Percentiles rank a stretch among this genome's conserved stretches.
Evolutionary conservation across 768 basidiomycete genomes (phyloP).

Genomic region (Ephemerocybe angulata): DNA sequence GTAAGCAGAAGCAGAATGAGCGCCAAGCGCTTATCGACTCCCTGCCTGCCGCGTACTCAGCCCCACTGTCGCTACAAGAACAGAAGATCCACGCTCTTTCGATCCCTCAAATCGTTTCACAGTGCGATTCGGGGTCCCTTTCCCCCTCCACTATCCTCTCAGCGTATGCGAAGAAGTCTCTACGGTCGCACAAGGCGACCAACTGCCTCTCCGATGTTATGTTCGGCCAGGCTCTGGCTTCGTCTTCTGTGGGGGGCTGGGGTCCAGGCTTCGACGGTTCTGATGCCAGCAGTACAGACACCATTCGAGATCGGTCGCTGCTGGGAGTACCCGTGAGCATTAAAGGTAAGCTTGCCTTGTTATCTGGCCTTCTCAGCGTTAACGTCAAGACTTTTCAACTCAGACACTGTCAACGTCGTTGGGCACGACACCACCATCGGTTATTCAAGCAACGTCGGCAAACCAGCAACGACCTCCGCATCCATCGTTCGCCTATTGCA

Average conservation of each 20-base stretch:
- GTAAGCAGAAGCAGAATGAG: slow-evolving; percentile 43
- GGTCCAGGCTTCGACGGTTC: slow-evolving; percentile 32
- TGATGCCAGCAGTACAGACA: slow-evolving; percentile 31
- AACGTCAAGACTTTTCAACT: slow-evolving; percentile 6
- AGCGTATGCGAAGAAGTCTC: slow-evolving; percentile 52
- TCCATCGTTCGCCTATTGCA: slow-evolving; percentile 54
- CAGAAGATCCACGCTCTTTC: slow-evolving; percentile 48
- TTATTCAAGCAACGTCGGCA: slow-evolving; percentile 47
- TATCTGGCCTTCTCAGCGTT: not conserved
- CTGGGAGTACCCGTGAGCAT: slow-evolving; percentile 68
- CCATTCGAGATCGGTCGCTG: slow-evolving; percentile 40
- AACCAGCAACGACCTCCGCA: slow-evolving; percentile 45
- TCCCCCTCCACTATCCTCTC: slow-evolving; percentile 42
- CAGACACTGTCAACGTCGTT: slow-evolving; percentile 46
- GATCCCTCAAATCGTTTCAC: slow-evolving; percentile 41
- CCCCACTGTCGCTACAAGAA: slow-evolving; percentile 41
- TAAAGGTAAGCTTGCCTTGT: slow-evolving; percentile 42
- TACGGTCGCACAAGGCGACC: slow-evolving; percentile 52
- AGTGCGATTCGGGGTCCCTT: slow-evolving; percentile 40
- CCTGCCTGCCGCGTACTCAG: slow-evolving; percentile 34
- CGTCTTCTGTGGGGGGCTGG: slow-evolving; percentile 37
- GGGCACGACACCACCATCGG: slow-evolving; percentile 64
- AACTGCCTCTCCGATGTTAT: slow-evolving; percentile 71
- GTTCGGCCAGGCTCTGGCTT: slow-evolving; percentile 44
- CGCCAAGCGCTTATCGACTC: slow-evolving; percentile 41